phyloP scores from a whole-genome alignment of 441 rosid species.

The Syzygium syzygioides region DNA sequence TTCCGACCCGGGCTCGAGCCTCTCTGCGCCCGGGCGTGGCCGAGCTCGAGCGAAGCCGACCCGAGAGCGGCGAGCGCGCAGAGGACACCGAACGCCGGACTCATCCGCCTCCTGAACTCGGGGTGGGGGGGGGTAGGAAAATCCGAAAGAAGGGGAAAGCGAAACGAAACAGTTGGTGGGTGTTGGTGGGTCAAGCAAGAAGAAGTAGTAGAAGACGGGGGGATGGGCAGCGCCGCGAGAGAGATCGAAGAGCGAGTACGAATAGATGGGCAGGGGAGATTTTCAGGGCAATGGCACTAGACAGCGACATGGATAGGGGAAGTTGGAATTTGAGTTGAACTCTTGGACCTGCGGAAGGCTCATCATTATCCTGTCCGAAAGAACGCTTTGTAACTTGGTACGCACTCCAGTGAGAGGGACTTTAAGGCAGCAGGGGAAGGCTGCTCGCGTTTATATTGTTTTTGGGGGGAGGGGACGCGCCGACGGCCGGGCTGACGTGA shows the following conservation, averaged over 20 bases:
- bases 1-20: background rate
- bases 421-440: too few relatives aligned
- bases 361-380: background rate
- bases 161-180: background rate
- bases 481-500: background rate
- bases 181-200: background rate
- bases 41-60: background rate
- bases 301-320: background rate
- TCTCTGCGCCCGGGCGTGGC: background rate
- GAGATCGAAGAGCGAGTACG: background rate
- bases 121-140: background rate
- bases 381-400: background rate
- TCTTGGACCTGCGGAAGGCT: background rate
- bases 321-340: background rate
- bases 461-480: background rate
- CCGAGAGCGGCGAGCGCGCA: background rate
- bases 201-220: background rate
- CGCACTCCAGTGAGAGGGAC: background rate
- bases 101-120: background rate
- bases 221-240: too few relatives aligned
- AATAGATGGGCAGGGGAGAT: background rate
- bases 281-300: background rate
- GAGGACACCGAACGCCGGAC: background rate
- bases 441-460: too few relatives aligned
- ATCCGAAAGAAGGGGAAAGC: background rate